Percentiles rank a stretch among this genome's conserved stretches.
phyloP scores from a whole-genome alignment of 805 yeast species.

The Saturnispora ahearnii region DNA sequence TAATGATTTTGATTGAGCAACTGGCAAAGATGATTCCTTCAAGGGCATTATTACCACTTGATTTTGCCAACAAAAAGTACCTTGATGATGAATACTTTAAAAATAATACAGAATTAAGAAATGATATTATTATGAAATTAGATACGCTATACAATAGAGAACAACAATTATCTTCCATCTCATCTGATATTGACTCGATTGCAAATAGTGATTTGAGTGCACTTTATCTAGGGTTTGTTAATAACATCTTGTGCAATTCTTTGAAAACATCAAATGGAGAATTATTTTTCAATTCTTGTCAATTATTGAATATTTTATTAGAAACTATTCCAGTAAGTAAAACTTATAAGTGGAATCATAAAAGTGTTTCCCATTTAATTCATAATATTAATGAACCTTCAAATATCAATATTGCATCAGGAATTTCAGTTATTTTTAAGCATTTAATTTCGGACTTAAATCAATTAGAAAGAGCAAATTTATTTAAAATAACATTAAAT shows the following conservation, averaged over 20 bases:
- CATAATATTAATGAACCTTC: conserved; percentile 14
- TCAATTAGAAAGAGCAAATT: conserved; percentile 27
- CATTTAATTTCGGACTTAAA: conserved; percentile 27
- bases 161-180: not conserved
- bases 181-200: conserved; percentile 28
- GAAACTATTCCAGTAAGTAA: conserved; percentile 37
- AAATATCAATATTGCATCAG: conserved; percentile 32
- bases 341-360: conserved; percentile 25
- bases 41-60: conserved; percentile 50
- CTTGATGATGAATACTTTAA: conserved; percentile 6
- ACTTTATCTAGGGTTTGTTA: conserved; percentile 28
- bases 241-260: conserved; percentile 17
- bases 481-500: conserved; percentile 34
- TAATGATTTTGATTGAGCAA: conserved; percentile 34
- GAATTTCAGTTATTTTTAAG: conserved; percentile 33
- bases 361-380: conserved; percentile 22
- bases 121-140: conserved; percentile 11
- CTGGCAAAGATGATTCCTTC: conserved; percentile 53
- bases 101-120: conserved; percentile 11
- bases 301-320: conserved; percentile 29
- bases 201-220: conserved; percentile 36
- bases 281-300: conserved; percentile 27
- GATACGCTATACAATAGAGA: conserved; percentile 13
- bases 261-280: conserved; percentile 13
- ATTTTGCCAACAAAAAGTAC: conserved; percentile 28